A percentile compares a stretch with the other conserved stretches of the same genome.
phyloP scores from a whole-genome alignment of 371 early-diverging fungal genomes.

The Circinella umbellata region DNA sequence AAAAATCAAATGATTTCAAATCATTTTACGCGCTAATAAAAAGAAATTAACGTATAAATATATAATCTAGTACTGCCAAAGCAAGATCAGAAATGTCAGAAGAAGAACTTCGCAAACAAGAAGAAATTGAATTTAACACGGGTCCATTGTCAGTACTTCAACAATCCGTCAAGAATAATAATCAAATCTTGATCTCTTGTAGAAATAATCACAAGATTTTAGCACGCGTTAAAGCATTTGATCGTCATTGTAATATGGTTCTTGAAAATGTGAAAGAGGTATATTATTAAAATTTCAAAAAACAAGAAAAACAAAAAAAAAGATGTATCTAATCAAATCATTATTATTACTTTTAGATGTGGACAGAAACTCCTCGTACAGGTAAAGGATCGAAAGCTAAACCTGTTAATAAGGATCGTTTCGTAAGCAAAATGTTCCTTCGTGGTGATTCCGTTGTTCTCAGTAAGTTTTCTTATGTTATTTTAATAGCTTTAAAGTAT shows the following conservation, averaged over 20 bases:
- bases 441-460: slow-evolving; percentile 97
- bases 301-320: too few relatives aligned
- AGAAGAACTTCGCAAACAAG: slow-evolving; percentile 89
- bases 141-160: slow-evolving; percentile 97
- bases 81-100: slow-evolving; percentile 88
- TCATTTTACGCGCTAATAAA: too few relatives aligned
- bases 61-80: slow-evolving; percentile 35
- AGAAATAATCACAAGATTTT: slow-evolving; percentile 97
- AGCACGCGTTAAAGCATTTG: slow-evolving; percentile 98
- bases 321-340: too few relatives aligned
- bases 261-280: slow-evolving; percentile 98
- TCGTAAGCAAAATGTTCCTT: slow-evolving; percentile 97
- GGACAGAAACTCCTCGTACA: slow-evolving; percentile 91
- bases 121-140: slow-evolving; percentile 95
- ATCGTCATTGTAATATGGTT: slow-evolving; percentile 99
- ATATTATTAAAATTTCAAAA: slow-evolving; percentile 1
- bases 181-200: slow-evolving; percentile 93
- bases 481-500: not conserved
- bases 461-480: slow-evolving; percentile 42
- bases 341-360: slow-evolving; percentile 70
- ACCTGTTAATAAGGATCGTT: slow-evolving; percentile 97
- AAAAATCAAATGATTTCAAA: too few relatives aligned
- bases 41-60: not conserved
- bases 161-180: slow-evolving; percentile 94
- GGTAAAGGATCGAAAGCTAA: slow-evolving; percentile 94